Evolutionary conservation across 2,329 filamentous ascomycete genomes (phyloP).

Genomic region (Ceratocystis destructans): DNA sequence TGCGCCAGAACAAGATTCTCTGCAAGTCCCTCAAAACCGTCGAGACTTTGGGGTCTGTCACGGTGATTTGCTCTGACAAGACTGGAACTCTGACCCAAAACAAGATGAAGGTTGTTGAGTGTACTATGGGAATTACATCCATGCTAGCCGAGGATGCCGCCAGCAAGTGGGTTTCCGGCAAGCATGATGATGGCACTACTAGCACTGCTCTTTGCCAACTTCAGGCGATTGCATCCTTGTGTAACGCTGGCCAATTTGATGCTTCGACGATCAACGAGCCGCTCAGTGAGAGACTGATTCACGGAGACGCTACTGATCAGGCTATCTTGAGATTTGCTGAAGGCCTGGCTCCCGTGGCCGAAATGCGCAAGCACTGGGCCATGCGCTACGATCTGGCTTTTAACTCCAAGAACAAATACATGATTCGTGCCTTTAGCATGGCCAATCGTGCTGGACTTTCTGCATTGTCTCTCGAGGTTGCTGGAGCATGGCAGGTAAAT

Average conservation of each 20-base stretch:
- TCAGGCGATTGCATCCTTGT: constrained; percentile 56
- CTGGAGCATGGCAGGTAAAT: constrained; percentile 97
- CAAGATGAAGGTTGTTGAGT: constrained; percentile 95
- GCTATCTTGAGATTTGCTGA: constrained; percentile 81
- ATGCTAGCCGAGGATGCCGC: constrained; percentile 74
- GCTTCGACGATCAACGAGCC: constrained; percentile 66
- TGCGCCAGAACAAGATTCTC: constrained; percentile 96
- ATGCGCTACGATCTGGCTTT: constrained; percentile 70
- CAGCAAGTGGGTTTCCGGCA: constrained; percentile 51
- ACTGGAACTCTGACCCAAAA: constrained; percentile 96
- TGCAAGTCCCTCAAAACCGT: constrained; percentile 93
- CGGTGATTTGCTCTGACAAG: constrained; percentile 98
- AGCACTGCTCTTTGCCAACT: constrained; percentile 73
- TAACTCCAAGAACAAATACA: constrained; percentile 22
- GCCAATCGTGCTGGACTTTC: constrained; percentile 60
- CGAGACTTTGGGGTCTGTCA: constrained; percentile 95
- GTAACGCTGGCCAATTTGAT: constrained; percentile 58
- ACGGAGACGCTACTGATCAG: constrained; percentile 92
- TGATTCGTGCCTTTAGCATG: constrained; percentile 59
- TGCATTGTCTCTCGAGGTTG: constrained; percentile 94
- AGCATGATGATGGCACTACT: constrained; percentile 48
- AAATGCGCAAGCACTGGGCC: constrained; percentile 35
- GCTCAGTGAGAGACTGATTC: constrained; percentile 57
- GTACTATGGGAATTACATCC: constrained; percentile 74
- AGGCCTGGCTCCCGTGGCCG: constrained; percentile 77